Evolutionary conservation across 176 grass and related monocot genomes (phyloP), one percentile per base, ranked within the genome.

Genomic region (Triticum turgidum): DNA sequence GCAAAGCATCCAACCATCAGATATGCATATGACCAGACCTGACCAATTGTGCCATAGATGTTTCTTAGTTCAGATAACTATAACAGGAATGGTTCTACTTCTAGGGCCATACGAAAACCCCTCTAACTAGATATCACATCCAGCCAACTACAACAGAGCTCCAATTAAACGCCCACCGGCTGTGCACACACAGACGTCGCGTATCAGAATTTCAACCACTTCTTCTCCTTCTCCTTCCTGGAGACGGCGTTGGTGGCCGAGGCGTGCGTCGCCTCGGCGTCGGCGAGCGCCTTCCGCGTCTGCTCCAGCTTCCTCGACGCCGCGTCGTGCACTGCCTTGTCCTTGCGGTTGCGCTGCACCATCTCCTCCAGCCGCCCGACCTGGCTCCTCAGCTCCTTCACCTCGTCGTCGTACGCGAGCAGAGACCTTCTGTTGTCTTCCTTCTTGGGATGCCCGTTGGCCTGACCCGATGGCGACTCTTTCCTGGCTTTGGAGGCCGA

Each of bases 171-270:
- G 11, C 42, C 42, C 44, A 64, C 4, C 21, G 70, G 49, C 63
- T 45, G 42, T 3, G 10, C 42, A 11, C 42, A 45, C 42, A 45
- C 42, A 45, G 42, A 45, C 42, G 10, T 54, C 79, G 21, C 11
- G 62, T 95, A 67, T 98, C 86, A 98, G 76, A 98, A 98, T 86
- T 98, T 95, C 42, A 95, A 81, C 96, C 96, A 98, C 76, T 89
- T 98, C 65, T 98, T 98, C 88, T 95, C 93, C 84, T 91, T 95
- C 61, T 98, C 96, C 79, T 95, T 98, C 13, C 82, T 94, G 39
- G 80, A 18, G 71, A 98, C 88, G 0, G 89, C 93, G 39, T 35
- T 94, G 6, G 80, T 91, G 41, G 84, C 96, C 17, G 89, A 90
- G 52, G 90, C 82, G 41, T 91, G 93, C n/a, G 91, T 90, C 30